A percentile compares a stretch with the other conserved stretches of the same genome.
phyloP scores from a whole-genome alignment of 169 alveolate genomes.

The Cryptosporidium tyzzeri region DNA sequence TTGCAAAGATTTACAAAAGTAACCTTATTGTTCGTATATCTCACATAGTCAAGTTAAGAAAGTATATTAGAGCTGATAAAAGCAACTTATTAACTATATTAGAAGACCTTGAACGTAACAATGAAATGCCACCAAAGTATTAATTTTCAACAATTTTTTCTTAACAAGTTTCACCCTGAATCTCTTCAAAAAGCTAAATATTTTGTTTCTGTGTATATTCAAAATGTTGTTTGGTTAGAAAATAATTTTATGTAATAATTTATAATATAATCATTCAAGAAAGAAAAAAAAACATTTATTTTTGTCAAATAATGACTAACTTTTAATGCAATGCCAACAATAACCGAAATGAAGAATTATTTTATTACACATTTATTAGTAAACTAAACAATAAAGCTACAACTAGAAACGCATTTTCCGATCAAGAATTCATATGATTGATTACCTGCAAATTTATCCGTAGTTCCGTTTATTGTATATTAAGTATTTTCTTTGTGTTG shows the following conservation, averaged over 20 bases:
- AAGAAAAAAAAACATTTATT: not conserved
- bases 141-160: not conserved
- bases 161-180: not conserved
- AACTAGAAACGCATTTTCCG: not conserved
- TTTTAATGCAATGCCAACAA: not conserved
- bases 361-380: not conserved
- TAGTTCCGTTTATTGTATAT: not conserved
- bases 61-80: not conserved
- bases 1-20: not conserved
- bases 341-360: not conserved
- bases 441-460: not conserved
- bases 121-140: not conserved
- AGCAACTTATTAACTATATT: not conserved
- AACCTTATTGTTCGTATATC: not conserved
- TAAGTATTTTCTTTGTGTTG: not conserved
- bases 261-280: not conserved
- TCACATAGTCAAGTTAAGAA: constrained; percentile 4
- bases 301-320: not conserved
- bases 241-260: too few relatives aligned
- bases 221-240: not conserved
- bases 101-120: constrained; percentile 4
- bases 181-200: not conserved
- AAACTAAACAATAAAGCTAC: not conserved
- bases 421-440: not conserved
- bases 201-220: too few relatives aligned